Evolutionary conservation across 164 flowering plant species (phyloP).

Genomic region (Stephania yunnanensis): DNA sequence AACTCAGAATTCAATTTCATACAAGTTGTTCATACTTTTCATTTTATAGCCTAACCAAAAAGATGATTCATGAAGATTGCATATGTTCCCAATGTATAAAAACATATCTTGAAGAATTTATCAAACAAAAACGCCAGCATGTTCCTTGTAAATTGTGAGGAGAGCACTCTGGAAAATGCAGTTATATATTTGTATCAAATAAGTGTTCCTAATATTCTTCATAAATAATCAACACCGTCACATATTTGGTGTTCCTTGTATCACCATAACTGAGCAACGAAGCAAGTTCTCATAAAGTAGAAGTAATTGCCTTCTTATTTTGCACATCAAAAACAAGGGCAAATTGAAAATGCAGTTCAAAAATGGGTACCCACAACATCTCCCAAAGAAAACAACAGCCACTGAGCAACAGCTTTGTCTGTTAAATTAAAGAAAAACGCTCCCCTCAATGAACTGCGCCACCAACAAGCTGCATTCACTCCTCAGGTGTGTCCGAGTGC

Average conservation of each 20-base stretch:
- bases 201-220: too few species aligned
- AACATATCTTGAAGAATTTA: too few species aligned
- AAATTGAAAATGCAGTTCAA: neutral
- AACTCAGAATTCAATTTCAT: too few species aligned
- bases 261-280: neutral
- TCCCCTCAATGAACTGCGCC: neutral
- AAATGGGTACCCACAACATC: neutral
- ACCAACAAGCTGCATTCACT: neutral
- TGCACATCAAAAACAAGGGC: neutral
- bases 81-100: too few species aligned
- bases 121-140: too few species aligned
- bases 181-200: too few species aligned
- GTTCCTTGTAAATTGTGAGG: too few species aligned
- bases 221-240: too few species aligned
- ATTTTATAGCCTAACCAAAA: too few species aligned
- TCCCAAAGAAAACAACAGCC: neutral
- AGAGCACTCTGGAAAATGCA: too few species aligned
- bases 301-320: neutral
- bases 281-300: neutral
- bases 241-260: neutral
- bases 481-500: neutral
- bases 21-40: too few species aligned
- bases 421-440: neutral
- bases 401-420: neutral
- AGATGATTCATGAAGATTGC: too few species aligned